Percentiles rank a stretch among this genome's conserved stretches.
phyloP scores from a whole-genome alignment of 768 basidiomycete species.

The Cubamyces sp. region DNA sequence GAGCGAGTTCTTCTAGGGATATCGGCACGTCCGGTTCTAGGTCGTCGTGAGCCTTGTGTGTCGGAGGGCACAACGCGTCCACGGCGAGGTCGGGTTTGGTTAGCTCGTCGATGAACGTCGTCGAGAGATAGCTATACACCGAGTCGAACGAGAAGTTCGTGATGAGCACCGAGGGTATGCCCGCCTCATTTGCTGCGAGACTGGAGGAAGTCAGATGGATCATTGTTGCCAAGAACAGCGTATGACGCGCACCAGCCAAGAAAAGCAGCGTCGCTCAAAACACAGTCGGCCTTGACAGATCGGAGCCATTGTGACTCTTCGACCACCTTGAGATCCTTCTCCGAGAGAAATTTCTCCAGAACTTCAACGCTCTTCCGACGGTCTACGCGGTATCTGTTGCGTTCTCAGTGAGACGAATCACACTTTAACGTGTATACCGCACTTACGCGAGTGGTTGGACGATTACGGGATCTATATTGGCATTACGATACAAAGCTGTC shows the following conservation, averaged over 20 bases:
- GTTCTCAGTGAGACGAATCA: constrained; percentile 14
- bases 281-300: constrained; percentile 54
- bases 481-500: constrained; percentile 63
- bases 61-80: not conserved
- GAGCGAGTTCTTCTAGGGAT: constrained; percentile 48
- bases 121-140: constrained; percentile 76
- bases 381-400: constrained; percentile 68
- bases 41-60: constrained; percentile 20
- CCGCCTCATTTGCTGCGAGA: constrained; percentile 63
- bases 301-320: constrained; percentile 63
- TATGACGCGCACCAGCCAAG: constrained; percentile 63
- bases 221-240: not conserved
- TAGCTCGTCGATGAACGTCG: constrained; percentile 50
- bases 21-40: constrained; percentile 60
- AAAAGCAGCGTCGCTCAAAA: constrained; percentile 79
- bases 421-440: not conserved
- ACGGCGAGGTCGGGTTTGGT: constrained; percentile 7
- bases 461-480: constrained; percentile 79
- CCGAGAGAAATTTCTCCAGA: constrained; percentile 57
- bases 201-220: constrained; percentile 38
- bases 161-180: constrained; percentile 71
- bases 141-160: constrained; percentile 89
- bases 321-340: constrained; percentile 56
- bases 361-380: constrained; percentile 69
- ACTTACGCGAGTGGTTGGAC: constrained; percentile 79